phyloP scores from a whole-genome alignment of 352 stramenopile species.

The Globisporangium perplexum region DNA sequence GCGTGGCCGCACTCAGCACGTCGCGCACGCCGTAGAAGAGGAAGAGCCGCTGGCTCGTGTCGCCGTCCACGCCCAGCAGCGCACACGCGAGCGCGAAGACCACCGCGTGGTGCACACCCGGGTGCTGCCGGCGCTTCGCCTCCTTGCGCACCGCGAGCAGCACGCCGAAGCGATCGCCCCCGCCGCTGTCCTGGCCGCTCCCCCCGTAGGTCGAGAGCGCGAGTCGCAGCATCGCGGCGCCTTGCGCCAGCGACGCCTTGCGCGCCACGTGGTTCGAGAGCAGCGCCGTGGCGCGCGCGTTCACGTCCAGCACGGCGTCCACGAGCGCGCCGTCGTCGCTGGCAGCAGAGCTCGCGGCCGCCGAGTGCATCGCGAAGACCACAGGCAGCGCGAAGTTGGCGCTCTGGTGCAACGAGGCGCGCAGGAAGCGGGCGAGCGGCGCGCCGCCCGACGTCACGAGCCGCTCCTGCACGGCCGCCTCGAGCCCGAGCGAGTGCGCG shows the following conservation, averaged over 20 bases:
- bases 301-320: slow-evolving; percentile 40
- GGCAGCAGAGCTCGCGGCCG: background rate
- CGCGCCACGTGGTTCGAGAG: slow-evolving; percentile 77
- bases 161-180: slow-evolving; percentile 21
- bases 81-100: slow-evolving; percentile 66
- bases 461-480: slow-evolving; percentile 68
- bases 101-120: slow-evolving; percentile 56
- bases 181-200: background rate
- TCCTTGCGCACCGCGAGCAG: slow-evolving; percentile 46
- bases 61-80: slow-evolving; percentile 34
- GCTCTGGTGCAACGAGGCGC: slow-evolving; percentile 57
- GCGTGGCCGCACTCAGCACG: slow-evolving; percentile 67
- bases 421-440: slow-evolving; percentile 47
- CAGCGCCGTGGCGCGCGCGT: slow-evolving; percentile 43
- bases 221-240: slow-evolving; percentile 59
- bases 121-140: slow-evolving; percentile 40
- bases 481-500: slow-evolving; percentile 73
- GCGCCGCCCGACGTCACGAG: slow-evolving; percentile 21
- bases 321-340: slow-evolving; percentile 16
- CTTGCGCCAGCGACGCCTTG: slow-evolving; percentile 72
- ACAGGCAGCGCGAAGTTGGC: slow-evolving; percentile 72
- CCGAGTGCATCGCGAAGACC: slow-evolving; percentile 42
- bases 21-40: slow-evolving; percentile 76
- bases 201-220: slow-evolving; percentile 53
- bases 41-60: slow-evolving; percentile 66